A percentile compares a stretch with the other conserved stretches of the same genome.
Conservation (phyloP, 495 filamentous ascomycete genomes). For the Aspergillus olivimuriae region DNA sequence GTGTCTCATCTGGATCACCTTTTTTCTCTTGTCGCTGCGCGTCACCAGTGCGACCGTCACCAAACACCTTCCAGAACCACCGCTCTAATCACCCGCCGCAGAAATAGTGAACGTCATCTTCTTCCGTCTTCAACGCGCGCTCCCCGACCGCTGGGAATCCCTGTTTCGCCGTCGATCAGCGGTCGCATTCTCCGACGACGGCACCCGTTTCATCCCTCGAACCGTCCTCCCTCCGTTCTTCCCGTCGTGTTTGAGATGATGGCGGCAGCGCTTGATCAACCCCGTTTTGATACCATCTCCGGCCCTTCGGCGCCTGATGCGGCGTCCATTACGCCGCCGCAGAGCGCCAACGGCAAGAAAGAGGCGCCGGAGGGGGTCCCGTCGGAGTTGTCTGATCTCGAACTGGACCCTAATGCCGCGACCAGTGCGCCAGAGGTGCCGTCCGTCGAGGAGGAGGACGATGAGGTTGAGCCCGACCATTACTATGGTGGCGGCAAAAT, state of each 20-base stretch:
- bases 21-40: no score
- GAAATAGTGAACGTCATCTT: background rate
- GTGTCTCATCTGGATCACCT: no score
- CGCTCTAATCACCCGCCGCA: background rate
- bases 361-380: conserved; percentile 36
- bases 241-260: conserved; percentile 20
- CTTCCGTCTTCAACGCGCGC: conserved; percentile 4
- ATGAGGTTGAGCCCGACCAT: conserved; percentile 77
- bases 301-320: conserved; percentile 23
- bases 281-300: conserved; percentile 21
- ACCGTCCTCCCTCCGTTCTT: conserved; percentile 9
- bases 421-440: conserved; percentile 13
- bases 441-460: conserved; percentile 44
- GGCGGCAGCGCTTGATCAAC: conserved; percentile 31
- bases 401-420: conserved; percentile 32
- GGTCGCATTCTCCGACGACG: conserved; percentile 42
- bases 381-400: conserved; percentile 42
- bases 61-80: background rate
- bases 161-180: conserved; percentile 43
- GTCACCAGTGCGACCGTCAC: no score
- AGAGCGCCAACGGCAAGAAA: conserved; percentile 41
- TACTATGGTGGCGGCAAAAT: conserved; percentile 81
- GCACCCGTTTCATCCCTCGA: conserved; percentile 19
- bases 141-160: conserved; percentile 44
- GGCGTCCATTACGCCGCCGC: conserved; percentile 40